phyloP scores from a whole-genome alignment of 2,329 filamentous ascomycete genomes.

The Chaetomiaceae sp. region DNA sequence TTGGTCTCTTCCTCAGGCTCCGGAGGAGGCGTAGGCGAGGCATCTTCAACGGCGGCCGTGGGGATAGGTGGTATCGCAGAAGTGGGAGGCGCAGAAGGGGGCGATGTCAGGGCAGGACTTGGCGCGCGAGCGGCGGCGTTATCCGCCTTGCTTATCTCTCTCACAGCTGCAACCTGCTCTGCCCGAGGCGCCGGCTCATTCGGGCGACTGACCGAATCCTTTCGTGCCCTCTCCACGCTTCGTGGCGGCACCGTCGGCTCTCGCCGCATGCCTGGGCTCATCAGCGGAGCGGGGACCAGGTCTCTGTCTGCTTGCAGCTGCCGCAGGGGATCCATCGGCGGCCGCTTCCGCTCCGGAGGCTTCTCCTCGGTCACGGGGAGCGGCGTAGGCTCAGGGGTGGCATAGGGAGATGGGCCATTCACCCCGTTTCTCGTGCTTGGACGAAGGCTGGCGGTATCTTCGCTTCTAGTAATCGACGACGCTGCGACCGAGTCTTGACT shows the following conservation, averaged over 20 bases:
- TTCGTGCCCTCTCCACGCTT: slow-evolving; percentile 46
- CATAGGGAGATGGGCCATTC: slow-evolving; percentile 26
- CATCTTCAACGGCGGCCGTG: slow-evolving; percentile 23
- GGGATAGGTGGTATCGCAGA: slow-evolving; percentile 17
- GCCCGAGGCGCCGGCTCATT: slow-evolving; percentile 21
- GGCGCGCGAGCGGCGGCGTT: slow-evolving; percentile 9
- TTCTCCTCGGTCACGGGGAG: slow-evolving; percentile 38
- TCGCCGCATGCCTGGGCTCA: slow-evolving; percentile 45
- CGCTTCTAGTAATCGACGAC: slow-evolving; percentile 45
- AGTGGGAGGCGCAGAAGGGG: slow-evolving; percentile 27
- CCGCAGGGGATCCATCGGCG: slow-evolving; percentile 59
- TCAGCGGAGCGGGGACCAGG: slow-evolving; percentile 54
- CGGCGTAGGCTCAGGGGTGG: slow-evolving; percentile 26
- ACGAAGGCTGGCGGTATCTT: slow-evolving; percentile 47
- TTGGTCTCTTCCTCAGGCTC: slow-evolving; percentile 44
- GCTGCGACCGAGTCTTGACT: slow-evolving; percentile 54
- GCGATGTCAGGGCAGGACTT: slow-evolving; percentile 27
- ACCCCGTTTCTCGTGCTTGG: slow-evolving; percentile 50
- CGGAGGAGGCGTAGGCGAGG: slow-evolving; percentile 29
- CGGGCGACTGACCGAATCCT: slow-evolving; percentile 35
- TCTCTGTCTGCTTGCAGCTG: slow-evolving; percentile 46
- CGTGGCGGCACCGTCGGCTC: slow-evolving; percentile 46
- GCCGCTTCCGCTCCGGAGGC: slow-evolving; percentile 59
- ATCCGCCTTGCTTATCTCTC: slow-evolving; percentile 15
- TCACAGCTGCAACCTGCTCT: slow-evolving; percentile 15